These are phyloP conservation scores for Torulaspora indica DNA, from an alignment of 805 yeast genomes.

Conservation along the genomic window DNA sequence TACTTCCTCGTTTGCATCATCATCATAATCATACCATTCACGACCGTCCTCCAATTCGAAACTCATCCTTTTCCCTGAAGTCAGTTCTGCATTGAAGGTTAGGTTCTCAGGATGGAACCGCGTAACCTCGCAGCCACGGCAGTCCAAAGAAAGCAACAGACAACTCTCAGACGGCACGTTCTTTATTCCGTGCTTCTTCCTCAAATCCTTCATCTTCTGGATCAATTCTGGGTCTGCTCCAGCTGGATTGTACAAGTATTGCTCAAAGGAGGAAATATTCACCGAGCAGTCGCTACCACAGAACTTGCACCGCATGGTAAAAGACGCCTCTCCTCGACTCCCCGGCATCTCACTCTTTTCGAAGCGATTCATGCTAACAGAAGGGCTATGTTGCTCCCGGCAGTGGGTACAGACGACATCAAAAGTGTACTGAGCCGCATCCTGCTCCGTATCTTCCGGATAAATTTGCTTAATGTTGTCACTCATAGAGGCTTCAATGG, in stretches of 20 bases:
- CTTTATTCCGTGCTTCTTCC: constrained; percentile 31
- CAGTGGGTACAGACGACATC: constrained; percentile 72
- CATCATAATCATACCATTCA: constrained; percentile 97
- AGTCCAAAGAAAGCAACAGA: constrained; percentile 65
- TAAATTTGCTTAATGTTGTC: constrained; percentile 51
- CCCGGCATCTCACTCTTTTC: constrained; percentile 63
- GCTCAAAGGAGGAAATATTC: constrained; percentile 23
- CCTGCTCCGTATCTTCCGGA: constrained; percentile 54
- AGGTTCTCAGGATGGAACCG: constrained; percentile 55
- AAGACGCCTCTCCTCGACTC: constrained; percentile 78
- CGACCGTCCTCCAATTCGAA: constrained; percentile 54
- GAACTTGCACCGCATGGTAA: constrained; percentile 67
- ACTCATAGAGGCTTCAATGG: constrained; percentile 28
- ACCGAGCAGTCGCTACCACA: constrained; percentile 43
- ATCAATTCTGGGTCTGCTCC: constrained; percentile 14
- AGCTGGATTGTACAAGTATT: constrained; percentile 23
- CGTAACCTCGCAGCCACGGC: constrained; percentile 75
- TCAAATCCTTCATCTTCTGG: constrained; percentile 18
- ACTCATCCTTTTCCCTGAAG: constrained; percentile 26
- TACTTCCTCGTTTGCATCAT: constrained; percentile 72
- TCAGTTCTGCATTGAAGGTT: constrained; percentile 23
- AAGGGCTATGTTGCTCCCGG: constrained; percentile 69
- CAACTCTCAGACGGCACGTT: constrained; percentile 20
- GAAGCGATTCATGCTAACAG: constrained; percentile 59
- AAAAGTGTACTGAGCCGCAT: constrained; percentile 74